Evolutionary conservation across 768 basidiomycete genomes (phyloP).

Genomic region (Pisolithus tinctorius): DNA sequence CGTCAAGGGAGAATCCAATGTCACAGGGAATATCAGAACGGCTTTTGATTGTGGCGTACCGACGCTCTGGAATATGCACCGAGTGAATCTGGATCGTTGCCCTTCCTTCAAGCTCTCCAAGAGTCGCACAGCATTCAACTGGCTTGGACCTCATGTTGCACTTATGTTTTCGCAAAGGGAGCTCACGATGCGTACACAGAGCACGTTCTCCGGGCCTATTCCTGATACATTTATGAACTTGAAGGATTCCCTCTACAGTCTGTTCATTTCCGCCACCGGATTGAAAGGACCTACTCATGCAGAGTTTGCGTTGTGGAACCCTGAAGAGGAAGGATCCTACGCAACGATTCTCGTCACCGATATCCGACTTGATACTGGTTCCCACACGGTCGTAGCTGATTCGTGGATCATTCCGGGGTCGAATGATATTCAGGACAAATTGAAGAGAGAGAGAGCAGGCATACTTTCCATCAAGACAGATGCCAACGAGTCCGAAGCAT

Average conservation of each 20-base stretch:
- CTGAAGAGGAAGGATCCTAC: constrained; percentile 13
- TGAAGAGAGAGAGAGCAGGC: constrained; percentile 6
- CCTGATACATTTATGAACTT: constrained; percentile 24
- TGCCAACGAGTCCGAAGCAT: constrained; percentile 19
- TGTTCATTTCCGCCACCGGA: constrained; percentile 25
- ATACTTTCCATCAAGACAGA: constrained; percentile 13
- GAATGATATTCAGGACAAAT: constrained; percentile 1
- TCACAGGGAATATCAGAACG: constrained; percentile 26
- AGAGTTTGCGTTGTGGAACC: constrained; percentile 14
- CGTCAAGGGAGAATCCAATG: constrained; percentile 10
- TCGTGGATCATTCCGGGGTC: constrained; percentile 39
- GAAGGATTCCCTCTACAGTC: constrained; percentile 26
- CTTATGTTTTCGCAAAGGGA: constrained; percentile 30
- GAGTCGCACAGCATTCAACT: constrained; percentile 13
- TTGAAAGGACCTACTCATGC: constrained; percentile 10
- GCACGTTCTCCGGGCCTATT: neutral
- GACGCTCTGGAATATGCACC: constrained; percentile 33
- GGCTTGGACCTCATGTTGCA: constrained; percentile 29
- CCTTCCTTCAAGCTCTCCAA: constrained; percentile 24
- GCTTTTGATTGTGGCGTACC: constrained; percentile 10
- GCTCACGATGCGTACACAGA: neutral
- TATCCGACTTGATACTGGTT: constrained; percentile 41
- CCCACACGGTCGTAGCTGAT: constrained; percentile 49
- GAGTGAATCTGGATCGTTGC: constrained; percentile 29
- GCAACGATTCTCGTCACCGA: constrained; percentile 41